Evolutionary conservation across 768 basidiomycete species (phyloP).

Genomic region (Boletus bicolor): DNA sequence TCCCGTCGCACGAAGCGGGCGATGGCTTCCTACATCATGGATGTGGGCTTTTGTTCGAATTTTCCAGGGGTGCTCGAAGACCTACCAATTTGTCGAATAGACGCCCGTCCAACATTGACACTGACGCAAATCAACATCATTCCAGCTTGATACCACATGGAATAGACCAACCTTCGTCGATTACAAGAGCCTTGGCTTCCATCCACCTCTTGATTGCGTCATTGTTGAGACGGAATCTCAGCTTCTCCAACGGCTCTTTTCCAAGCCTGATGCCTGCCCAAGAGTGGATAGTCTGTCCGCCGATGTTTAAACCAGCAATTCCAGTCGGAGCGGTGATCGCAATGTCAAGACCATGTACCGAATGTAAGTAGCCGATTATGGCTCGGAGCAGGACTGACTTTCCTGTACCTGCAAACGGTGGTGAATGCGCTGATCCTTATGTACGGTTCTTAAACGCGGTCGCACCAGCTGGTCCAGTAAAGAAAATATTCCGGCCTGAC

Average conservation of each 20-base stretch:
- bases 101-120: constrained; percentile 73
- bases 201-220: constrained; percentile 46
- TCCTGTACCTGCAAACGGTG: constrained; percentile 48
- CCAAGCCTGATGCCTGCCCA: constrained; percentile 65
- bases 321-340: constrained; percentile 68
- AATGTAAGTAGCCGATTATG: constrained; percentile 47
- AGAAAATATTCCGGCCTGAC: constrained; percentile 61
- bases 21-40: constrained; percentile 31
- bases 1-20: constrained; percentile 42
- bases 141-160: not conserved
- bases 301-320: constrained; percentile 68
- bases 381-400: constrained; percentile 68
- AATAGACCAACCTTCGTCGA: constrained; percentile 66
- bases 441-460: not conserved
- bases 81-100: constrained; percentile 68
- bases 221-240: constrained; percentile 37
- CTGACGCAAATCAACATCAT: constrained; percentile 29
- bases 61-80: constrained; percentile 35
- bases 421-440: not conserved
- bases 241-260: constrained; percentile 41
- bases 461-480: constrained; percentile 71
- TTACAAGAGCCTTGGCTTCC: constrained; percentile 50
- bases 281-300: constrained; percentile 64
- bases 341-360: constrained; percentile 30
- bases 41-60: constrained; percentile 1